Evolutionary conservation across 2,329 filamentous ascomycete genomes (phyloP).

Genomic region (Nemania sp.): DNA sequence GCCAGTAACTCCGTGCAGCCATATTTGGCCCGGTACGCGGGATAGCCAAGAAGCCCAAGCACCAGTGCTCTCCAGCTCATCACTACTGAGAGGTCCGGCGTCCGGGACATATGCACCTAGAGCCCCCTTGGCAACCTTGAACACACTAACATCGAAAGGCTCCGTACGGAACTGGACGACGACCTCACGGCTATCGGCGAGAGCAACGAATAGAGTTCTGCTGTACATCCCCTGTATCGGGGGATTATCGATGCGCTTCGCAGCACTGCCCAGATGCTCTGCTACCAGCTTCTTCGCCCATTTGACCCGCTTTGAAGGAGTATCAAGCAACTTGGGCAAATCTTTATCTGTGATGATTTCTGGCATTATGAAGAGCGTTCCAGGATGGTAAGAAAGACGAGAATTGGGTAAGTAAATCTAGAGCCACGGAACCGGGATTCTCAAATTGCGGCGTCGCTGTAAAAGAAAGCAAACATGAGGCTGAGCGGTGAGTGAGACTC

Average conservation of each 20-base stretch:
- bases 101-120: slow-evolving; percentile 23
- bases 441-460: no score
- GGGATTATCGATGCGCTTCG: slow-evolving; percentile 33
- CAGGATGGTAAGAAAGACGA: no score
- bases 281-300: slow-evolving; percentile 34
- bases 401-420: no score
- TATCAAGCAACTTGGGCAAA: slow-evolving; percentile 34
- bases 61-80: slow-evolving; percentile 18
- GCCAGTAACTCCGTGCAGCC: slow-evolving; percentile 27
- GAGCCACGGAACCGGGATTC: no score
- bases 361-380: slow-evolving; percentile 16
- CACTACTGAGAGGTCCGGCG: slow-evolving; percentile 14
- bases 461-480: no score
- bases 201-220: slow-evolving; percentile 31
- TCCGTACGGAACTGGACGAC: slow-evolving; percentile 32
- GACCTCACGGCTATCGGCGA: slow-evolving; percentile 28
- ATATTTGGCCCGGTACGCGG: slow-evolving; percentile 29
- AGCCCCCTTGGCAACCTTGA: slow-evolving; percentile 19
- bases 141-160: slow-evolving; percentile 24
- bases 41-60: slow-evolving; percentile 25
- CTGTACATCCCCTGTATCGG: slow-evolving; percentile 37
- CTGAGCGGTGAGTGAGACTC: no score
- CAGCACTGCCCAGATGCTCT: slow-evolving; percentile 32
- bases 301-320: slow-evolving; percentile 33
- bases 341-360: slow-evolving; percentile 22